phyloP scores from a whole-genome alignment of 2,329 filamentous ascomycete species.

The Thelonectria discophora region DNA sequence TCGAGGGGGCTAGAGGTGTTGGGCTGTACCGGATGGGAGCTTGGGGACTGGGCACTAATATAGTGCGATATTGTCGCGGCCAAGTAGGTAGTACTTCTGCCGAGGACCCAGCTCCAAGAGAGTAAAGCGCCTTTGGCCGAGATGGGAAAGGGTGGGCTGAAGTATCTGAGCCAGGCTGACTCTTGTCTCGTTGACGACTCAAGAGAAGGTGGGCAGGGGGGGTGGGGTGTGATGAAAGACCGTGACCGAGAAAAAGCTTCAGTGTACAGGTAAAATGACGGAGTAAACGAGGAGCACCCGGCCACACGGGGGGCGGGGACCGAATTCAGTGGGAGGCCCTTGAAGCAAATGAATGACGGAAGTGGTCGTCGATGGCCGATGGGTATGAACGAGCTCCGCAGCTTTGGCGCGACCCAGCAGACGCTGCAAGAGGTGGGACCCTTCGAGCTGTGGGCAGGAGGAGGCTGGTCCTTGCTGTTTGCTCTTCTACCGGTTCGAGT shows the following conservation, averaged over 20 bases:
- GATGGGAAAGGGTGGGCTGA: constrained; percentile 40
- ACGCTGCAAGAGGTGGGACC: constrained; percentile 35
- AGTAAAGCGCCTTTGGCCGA: constrained; percentile 48
- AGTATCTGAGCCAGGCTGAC: constrained; percentile 42
- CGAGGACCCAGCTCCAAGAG: constrained; percentile 47
- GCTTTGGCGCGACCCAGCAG: constrained; percentile 28
- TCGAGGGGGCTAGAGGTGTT: constrained; percentile 40
- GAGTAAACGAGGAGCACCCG: constrained; percentile 29
- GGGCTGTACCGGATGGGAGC: constrained; percentile 35
- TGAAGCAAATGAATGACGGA: constrained; percentile 42
- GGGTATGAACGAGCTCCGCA: constrained; percentile 39
- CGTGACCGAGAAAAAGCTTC: constrained; percentile 38
- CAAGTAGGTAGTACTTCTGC: constrained; percentile 45
- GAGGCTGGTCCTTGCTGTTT: constrained; percentile 29
- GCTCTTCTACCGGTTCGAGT: too few relatives aligned
- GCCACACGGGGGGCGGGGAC: constrained; percentile 42
- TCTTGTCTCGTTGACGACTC: constrained; percentile 43
- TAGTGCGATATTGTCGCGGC: constrained; percentile 49
- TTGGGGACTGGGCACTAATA: constrained; percentile 53
- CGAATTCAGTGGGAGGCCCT: constrained; percentile 44
- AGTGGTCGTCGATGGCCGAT: constrained; percentile 29
- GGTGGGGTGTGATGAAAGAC: constrained; percentile 28
- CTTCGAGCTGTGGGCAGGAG: constrained; percentile 17
- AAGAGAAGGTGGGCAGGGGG: constrained; percentile 30
- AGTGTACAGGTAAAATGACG: constrained; percentile 35